These are phyloP conservation scores for Lactarius sanguifluus DNA, from an alignment of 768 basidiomycete genomes.

Conservation along the genomic window DNA sequence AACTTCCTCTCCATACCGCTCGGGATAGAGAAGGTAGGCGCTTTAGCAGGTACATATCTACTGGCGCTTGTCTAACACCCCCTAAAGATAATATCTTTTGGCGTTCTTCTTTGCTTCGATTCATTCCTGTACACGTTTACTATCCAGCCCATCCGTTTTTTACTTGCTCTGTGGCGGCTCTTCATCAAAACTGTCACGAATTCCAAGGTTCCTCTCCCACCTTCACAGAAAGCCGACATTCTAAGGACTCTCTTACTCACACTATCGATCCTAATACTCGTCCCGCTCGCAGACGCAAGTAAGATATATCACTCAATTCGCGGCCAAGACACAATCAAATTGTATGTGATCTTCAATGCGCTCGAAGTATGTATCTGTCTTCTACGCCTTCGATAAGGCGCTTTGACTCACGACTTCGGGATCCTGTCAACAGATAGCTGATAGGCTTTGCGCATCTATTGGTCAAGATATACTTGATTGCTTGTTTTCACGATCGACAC, in stretches of 20 bases:
- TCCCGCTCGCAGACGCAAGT: constrained; percentile 88
- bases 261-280: constrained; percentile 69
- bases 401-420: not conserved
- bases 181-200: constrained; percentile 49
- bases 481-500: constrained; percentile 88
- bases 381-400: not conserved
- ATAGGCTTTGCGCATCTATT: constrained; percentile 91
- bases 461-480: constrained; percentile 98
- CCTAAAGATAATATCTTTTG: constrained; percentile 82
- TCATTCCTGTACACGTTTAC: constrained; percentile 98
- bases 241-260: constrained; percentile 76
- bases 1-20: constrained; percentile 93
- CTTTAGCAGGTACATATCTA: not conserved
- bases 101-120: constrained; percentile 90
- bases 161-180: constrained; percentile 60
- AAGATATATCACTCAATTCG: constrained; percentile 98
- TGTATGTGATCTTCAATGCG: constrained; percentile 99
- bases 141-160: constrained; percentile 88
- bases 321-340: constrained; percentile 97
- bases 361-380: constrained; percentile 70
- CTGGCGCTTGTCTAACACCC: not conserved
- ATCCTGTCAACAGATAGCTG: constrained; percentile 69
- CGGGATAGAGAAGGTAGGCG: constrained; percentile 87
- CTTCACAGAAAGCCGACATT: constrained; percentile 91
- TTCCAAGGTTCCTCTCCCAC: constrained; percentile 57